phyloP scores from a whole-genome alignment of 306 rosid species.

The Gynostemma pentaphyllum region DNA sequence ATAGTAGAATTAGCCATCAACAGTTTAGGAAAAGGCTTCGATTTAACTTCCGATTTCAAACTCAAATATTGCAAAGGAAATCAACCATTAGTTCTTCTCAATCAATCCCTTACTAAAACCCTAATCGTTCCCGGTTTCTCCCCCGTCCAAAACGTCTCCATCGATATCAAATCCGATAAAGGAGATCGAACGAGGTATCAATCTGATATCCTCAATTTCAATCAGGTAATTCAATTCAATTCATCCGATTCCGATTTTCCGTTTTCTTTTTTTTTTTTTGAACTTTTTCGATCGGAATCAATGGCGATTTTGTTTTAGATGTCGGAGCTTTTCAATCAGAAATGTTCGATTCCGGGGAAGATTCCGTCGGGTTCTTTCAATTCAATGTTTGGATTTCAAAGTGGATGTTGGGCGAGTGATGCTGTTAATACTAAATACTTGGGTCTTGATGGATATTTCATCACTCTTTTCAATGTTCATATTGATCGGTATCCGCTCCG shows the following conservation, averaged over 20 bases:
- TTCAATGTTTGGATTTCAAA: conserved; percentile 52
- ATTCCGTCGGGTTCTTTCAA: conserved; percentile 73
- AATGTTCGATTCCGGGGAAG: conserved; percentile 47
- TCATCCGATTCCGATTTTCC: not conserved
- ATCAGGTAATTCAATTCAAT: conserved; percentile 25
- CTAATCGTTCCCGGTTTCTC: conserved; percentile 51
- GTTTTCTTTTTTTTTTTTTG: too few species aligned
- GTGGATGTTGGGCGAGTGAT: conserved; percentile 56
- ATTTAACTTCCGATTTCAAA: conserved; percentile 71
- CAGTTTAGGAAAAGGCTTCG: conserved; percentile 90
- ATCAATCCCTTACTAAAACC: conserved; percentile 25
- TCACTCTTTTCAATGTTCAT: conserved; percentile 41
- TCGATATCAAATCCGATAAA: conserved; percentile 73
- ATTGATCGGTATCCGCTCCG: conserved; percentile 58
- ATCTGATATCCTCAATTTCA: conserved; percentile 58
- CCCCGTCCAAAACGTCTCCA: conserved; percentile 30
- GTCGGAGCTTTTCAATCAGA: conserved; percentile 65
- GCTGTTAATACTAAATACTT: conserved; percentile 50
- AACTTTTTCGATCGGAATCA: not conserved
- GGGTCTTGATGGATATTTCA: conserved; percentile 56
- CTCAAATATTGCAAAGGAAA: conserved; percentile 72
- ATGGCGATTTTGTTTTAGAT: conserved; percentile 39
- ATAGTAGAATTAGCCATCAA: conserved; percentile 39
- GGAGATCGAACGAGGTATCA: conserved; percentile 72
- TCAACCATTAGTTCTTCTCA: conserved; percentile 39